Evolutionary conservation across 163 green algal species (phyloP).

Genomic region (Chlorella variabilis): DNA sequence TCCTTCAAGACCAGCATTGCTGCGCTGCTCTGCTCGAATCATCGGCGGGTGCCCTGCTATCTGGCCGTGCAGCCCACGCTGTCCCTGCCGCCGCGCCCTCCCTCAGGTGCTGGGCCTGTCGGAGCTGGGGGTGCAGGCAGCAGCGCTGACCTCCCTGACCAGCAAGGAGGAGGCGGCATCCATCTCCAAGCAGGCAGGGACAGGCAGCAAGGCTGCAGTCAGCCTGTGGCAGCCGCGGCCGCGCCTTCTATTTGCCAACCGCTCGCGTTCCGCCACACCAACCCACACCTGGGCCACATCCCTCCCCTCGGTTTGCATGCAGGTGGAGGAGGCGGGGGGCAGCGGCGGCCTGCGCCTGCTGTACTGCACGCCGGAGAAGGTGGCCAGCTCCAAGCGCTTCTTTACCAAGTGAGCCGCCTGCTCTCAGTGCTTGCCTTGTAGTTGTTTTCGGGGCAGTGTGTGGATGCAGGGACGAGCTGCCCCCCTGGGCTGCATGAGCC

Average conservation of each 20-base stretch:
- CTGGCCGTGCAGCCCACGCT: too few species aligned
- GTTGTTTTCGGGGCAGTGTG: neutral
- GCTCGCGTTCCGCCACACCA: too few species aligned
- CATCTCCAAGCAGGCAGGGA: slow-evolving; percentile 42
- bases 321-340: slow-evolving; percentile 12
- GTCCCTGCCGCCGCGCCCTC: neutral
- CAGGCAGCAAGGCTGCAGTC: too few species aligned
- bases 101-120: slow-evolving; percentile 60
- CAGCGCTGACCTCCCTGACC: slow-evolving; percentile 68
- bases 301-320: too few species aligned
- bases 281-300: too few species aligned
- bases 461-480: too few species aligned
- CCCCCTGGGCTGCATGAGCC: too few species aligned
- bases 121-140: slow-evolving; percentile 47
- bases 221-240: too few species aligned
- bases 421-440: neutral
- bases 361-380: slow-evolving; percentile 59
- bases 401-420: slow-evolving; percentile 38
- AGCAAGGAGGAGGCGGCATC: slow-evolving; percentile 64
- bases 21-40: too few species aligned
- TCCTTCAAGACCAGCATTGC: too few species aligned
- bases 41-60: too few species aligned
- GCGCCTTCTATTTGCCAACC: too few species aligned
- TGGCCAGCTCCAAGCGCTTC: slow-evolving; percentile 59
- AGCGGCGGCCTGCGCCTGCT: slow-evolving; percentile 42